phyloP scores from a whole-genome alignment of 1,284 basidiomycete genomes.

The Caloboletus firmus region DNA sequence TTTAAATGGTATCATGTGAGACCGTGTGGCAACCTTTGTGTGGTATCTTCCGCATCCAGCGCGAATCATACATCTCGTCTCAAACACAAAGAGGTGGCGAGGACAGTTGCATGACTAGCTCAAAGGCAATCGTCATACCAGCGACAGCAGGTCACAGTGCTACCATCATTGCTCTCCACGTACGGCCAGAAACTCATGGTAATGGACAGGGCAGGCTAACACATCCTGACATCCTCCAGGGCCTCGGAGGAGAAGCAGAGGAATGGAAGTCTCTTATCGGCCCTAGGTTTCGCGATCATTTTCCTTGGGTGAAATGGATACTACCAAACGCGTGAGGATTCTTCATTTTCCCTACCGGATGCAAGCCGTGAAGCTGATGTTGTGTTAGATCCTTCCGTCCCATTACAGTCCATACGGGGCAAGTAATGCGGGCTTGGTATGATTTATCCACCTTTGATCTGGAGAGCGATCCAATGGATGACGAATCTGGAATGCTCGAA shows the following conservation, averaged over 20 bases:
- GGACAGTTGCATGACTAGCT: neutral
- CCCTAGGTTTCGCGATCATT: neutral
- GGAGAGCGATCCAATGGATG: neutral
- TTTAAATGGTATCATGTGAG: too few species aligned
- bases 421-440: constrained; percentile 6
- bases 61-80: neutral
- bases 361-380: neutral
- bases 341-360: neutral
- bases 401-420: neutral
- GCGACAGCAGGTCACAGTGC: constrained; percentile 2
- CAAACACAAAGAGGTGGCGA: neutral
- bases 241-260: neutral
- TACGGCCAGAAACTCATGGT: neutral
- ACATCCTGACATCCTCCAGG: constrained; percentile 1
- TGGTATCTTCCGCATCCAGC: neutral
- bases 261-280: neutral
- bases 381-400: neutral
- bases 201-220: neutral
- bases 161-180: neutral
- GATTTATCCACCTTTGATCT: constrained; percentile 6
- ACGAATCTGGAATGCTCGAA: constrained; percentile 5
- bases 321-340: constrained; percentile 4
- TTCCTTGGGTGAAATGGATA: constrained; percentile 3
- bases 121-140: neutral
- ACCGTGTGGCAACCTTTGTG: too few species aligned